Conservation (phyloP, 805 yeast genomes). For the Saccharomyces jurei region DNA sequence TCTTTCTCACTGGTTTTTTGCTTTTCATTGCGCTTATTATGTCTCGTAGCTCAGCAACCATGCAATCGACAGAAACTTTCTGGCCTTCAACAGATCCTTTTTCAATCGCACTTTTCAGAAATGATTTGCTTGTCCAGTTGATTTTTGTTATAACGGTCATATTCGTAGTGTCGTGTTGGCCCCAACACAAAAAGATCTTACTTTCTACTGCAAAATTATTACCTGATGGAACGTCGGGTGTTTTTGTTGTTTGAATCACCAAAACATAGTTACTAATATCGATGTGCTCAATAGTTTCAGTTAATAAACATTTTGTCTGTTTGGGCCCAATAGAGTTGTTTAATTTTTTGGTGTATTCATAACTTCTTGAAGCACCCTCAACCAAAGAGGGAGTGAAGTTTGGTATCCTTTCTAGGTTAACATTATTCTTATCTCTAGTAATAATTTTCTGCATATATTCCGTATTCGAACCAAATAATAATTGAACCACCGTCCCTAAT, state of each 20-base stretch:
- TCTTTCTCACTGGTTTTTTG: conserved; percentile 8
- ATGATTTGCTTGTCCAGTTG: conserved; percentile 67
- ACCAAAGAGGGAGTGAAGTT: conserved; percentile 23
- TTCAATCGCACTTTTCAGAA: conserved; percentile 71
- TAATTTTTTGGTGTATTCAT: conserved; percentile 51
- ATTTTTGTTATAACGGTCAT: conserved; percentile 49
- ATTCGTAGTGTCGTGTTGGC: conserved; percentile 43
- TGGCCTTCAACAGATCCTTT: conserved; percentile 73
- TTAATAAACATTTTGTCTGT: conserved; percentile 55
- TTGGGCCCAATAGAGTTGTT: conserved; percentile 64
- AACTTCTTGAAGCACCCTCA: conserved; percentile 37
- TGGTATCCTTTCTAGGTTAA: conserved; percentile 47
- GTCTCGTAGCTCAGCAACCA: conserved; percentile 36
- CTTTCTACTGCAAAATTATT: conserved; percentile 57
- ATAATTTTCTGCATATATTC: conserved; percentile 40
- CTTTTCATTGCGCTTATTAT: conserved; percentile 23
- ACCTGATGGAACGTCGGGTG: conserved; percentile 76
- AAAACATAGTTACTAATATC: conserved; percentile 38
- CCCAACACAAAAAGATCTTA: conserved; percentile 56
- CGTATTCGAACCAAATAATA: conserved; percentile 57
- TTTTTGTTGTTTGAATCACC: conserved; percentile 46
- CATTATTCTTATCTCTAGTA: conserved; percentile 48
- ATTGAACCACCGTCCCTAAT: conserved; percentile 49
- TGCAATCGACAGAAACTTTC: conserved; percentile 42
- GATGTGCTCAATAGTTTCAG: conserved; percentile 44